Conservation (phyloP, 352 stramenopile genomes). For the Phytophthora lateralis region DNA sequence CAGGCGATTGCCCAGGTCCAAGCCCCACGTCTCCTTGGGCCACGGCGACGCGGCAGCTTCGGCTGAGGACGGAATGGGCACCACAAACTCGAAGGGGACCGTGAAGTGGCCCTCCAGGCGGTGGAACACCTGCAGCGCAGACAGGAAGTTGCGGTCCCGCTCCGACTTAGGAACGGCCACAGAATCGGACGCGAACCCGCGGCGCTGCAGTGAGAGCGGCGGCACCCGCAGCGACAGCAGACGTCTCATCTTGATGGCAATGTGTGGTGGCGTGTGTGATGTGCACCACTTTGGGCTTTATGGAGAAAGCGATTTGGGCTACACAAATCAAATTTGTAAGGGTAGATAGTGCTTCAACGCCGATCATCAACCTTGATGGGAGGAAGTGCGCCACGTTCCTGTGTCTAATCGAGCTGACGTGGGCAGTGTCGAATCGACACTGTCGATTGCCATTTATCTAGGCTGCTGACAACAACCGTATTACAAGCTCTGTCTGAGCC, state of each 20-base stretch:
- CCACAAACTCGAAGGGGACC: slow-evolving; percentile 62
- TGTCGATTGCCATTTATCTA: too few relatives aligned
- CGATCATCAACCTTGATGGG: slow-evolving; percentile 7
- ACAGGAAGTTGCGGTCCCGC: slow-evolving; percentile 60
- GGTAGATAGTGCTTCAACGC: not conserved
- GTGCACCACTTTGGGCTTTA: slow-evolving; percentile 2
- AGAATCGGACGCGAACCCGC: not conserved
- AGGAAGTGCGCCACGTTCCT: not conserved
- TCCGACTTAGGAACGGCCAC: slow-evolving; percentile 29
- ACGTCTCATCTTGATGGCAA: slow-evolving; percentile 18
- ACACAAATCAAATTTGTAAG: not conserved
- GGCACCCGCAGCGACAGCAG: slow-evolving; percentile 13
- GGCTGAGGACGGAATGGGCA: slow-evolving; percentile 34
- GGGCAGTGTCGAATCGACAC: too few relatives aligned
- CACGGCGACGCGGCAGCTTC: slow-evolving; percentile 24
- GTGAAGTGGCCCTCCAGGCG: slow-evolving; percentile 71
- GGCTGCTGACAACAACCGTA: too few relatives aligned
- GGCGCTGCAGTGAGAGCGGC: slow-evolving; percentile 6
- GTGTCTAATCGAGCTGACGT: too few relatives aligned
- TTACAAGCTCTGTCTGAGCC: too few relatives aligned
- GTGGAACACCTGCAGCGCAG: slow-evolving; percentile 55
- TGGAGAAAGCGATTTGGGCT: not conserved
- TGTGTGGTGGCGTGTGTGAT: slow-evolving; percentile 13
- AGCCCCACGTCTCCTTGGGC: slow-evolving; percentile 52
- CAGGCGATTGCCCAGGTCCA: slow-evolving; percentile 58